These are phyloP conservation scores for Thalassia testudinum DNA, from an alignment of 116 monocot genomes.

Conservation along the genomic window DNA sequence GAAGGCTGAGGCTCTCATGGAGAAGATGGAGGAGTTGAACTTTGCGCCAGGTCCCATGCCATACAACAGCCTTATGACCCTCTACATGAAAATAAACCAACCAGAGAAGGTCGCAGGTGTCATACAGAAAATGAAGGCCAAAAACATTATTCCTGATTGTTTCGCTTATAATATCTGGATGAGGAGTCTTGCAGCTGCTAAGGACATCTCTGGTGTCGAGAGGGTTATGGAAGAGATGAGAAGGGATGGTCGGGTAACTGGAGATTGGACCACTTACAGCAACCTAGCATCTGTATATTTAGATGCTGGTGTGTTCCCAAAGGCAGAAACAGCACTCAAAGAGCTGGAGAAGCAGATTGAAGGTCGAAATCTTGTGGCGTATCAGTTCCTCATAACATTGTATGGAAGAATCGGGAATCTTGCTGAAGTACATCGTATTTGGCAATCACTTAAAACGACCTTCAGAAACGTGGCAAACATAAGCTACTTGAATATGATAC, in stretches of 20 bases:
- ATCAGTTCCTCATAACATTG: conserved; percentile 83
- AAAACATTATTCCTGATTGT: conserved; percentile 66
- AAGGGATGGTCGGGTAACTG: conserved; percentile 69
- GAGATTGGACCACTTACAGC: conserved; percentile 93
- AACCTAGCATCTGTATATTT: conserved; percentile 90
- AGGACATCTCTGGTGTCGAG: conserved; percentile 71
- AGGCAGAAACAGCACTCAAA: conserved; percentile 77
- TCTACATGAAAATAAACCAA: conserved; percentile 62
- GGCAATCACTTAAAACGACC: conserved; percentile 72
- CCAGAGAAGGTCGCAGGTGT: conserved; percentile 52
- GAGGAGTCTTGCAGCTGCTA: conserved; percentile 56
- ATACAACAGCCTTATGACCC: conserved; percentile 95
- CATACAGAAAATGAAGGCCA: conserved; percentile 84
- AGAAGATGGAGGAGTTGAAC: conserved; percentile 86
- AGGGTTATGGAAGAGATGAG: conserved; percentile 92
- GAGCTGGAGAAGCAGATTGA: conserved; percentile 66
- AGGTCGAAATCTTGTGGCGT: conserved; percentile 36
- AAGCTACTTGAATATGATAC: conserved; percentile 97
- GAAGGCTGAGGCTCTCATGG: conserved; percentile 74
- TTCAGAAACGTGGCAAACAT: conserved; percentile 59
- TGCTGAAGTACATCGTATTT: conserved; percentile 63
- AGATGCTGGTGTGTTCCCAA: conserved; percentile 56
- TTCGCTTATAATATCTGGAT: conserved; percentile 97
- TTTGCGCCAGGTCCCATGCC: conserved; percentile 65
- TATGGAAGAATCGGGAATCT: conserved; percentile 73